Base-by-base conservation (phyloP, 768 basidiomycete genomes). In the Hebeloma cylindrosporum region DNA sequence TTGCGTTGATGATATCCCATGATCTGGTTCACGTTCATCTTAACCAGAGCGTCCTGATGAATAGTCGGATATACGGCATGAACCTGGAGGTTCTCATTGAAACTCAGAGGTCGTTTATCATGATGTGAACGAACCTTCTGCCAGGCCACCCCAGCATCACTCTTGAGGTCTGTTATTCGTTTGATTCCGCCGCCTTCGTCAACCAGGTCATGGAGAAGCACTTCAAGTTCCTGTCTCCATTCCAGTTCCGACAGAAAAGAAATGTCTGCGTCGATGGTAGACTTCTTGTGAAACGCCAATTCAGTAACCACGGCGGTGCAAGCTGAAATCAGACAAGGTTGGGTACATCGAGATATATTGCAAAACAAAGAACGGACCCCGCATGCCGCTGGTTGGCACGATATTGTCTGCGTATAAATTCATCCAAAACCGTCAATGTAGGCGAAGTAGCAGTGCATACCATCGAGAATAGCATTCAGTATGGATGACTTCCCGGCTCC, bases 231-330 rank as follows among this genome's bases (percentile, higher is more conserved):
- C 28, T 72, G 71, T 40, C 66, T 66, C 82, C 82, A 84, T 59
- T 84, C 81, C 0, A 54, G 56, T 48, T 71, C 69, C 0, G 75
- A 70, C 22, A 84, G 61, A 56, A 83, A 84, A 0, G 78, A 75
- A 4, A 83, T 72, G 40, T 82, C 79, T 2, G 74, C 82, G 23
- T 79, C 76, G 30, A 84, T 78, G 1, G 74, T 79, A 18, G 62
- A 56, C 56, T 80, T 76, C 20, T 64, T 61, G 49, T 83, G 80
- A 50, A 81, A 77, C 0, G 71, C 62, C 17, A 83, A 73, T 53
- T 82, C 80, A 0, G 82, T 83, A 3, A 82, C 80, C 20, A 82
- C 79, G 4, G 81, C 80, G 3, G 81, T 84, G 51, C 82, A 84
- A 6, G 82, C 82, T 82, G 44, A 30, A 44, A 20, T 30, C 22